Evolutionary conservation across 2,329 filamentous ascomycete species (phyloP), one percentile per base, ranked within the genome.

Genomic region (Xylariales sp.): DNA sequence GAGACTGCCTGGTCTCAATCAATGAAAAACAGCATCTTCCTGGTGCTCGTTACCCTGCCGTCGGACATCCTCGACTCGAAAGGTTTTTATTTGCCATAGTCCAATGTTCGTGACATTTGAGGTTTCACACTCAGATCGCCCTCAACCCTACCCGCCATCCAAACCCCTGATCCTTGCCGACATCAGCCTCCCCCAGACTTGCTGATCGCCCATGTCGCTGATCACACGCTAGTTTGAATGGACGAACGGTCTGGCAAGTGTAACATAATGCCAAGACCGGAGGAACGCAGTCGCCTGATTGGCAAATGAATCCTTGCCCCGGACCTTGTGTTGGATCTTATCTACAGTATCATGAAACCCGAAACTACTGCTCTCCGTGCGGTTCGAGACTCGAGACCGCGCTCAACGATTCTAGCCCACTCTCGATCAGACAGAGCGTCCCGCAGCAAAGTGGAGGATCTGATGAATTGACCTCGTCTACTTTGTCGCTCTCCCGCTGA

Each of bases 331-430:
- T 28, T 16, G 20, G n/a, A 36, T 22, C 31, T 40, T 36, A 20
- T 39, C 22, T 22, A 32, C 24, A n/a, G n/a, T n/a, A n/a, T n/a
- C 32, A 20, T 40, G 42, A 44, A 44, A 44, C 42, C 19, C 32
- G 42, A 44, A 44, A 44, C 42, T 16, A 39, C 20, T 12, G 11
- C 11, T 27, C 18, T 31, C 36, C 15, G 37, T 31, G 27, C 37
- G 25, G 25, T 10, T 21, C 29, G 40, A 28, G n/a, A n/a, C n/a
- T n/a, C n/a, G n/a, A n/a, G n/a, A n/a, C n/a, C n/a, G n/a, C n/a
- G n/a, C n/a, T n/a, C n/a, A n/a, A n/a, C n/a, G n/a, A n/a, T 27
- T 27, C 24, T 27, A 27, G 24, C n/a, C 24, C 28, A n/a, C 16
- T 31, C 16, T 11, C n/a, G 12, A 31, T 31, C 10, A 31, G 28